Percentiles rank a stretch among this genome's conserved stretches.
phyloP scores from a whole-genome alignment of 169 alveolate genomes.

The Eimeria falciformis region DNA sequence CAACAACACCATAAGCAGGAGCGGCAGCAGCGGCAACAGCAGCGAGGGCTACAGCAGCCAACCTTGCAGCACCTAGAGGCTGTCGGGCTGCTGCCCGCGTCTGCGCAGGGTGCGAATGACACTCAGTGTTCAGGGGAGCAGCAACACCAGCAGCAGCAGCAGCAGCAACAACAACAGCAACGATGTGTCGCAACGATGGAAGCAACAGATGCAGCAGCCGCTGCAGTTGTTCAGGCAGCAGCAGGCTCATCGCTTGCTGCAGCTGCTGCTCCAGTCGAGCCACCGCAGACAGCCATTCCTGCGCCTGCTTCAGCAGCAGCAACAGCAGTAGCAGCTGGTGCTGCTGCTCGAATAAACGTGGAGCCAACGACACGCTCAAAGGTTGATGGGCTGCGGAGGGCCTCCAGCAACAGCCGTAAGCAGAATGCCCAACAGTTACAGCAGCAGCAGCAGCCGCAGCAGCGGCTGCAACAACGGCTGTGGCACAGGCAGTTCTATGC shows the following conservation, averaged over 20 bases:
- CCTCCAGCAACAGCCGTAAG: not conserved
- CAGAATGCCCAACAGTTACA: not conserved
- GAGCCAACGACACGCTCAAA: not conserved
- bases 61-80: not conserved
- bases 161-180: slow-evolving; percentile 2
- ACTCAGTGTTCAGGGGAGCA: not conserved
- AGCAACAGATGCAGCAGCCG: not conserved
- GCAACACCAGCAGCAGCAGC: too few relatives aligned
- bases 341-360: not conserved
- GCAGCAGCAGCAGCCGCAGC: slow-evolving; percentile 20
- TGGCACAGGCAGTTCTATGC: slow-evolving; percentile 46
- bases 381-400: not conserved
- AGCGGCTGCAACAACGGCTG: slow-evolving; percentile 28
- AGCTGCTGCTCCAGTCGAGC: slow-evolving; percentile 11
- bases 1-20: too few relatives aligned
- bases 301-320: not conserved
- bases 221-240: not conserved
- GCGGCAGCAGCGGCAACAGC: too few relatives aligned
- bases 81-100: not conserved
- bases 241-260: slow-evolving; percentile 24
- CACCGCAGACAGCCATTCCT: not conserved
- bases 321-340: slow-evolving; percentile 19
- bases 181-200: not conserved
- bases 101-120: not conserved
- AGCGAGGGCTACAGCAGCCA: too few relatives aligned